phyloP scores from a whole-genome alignment of 495 filamentous ascomycete genomes.

The Aspergillus incahuasiensis region DNA sequence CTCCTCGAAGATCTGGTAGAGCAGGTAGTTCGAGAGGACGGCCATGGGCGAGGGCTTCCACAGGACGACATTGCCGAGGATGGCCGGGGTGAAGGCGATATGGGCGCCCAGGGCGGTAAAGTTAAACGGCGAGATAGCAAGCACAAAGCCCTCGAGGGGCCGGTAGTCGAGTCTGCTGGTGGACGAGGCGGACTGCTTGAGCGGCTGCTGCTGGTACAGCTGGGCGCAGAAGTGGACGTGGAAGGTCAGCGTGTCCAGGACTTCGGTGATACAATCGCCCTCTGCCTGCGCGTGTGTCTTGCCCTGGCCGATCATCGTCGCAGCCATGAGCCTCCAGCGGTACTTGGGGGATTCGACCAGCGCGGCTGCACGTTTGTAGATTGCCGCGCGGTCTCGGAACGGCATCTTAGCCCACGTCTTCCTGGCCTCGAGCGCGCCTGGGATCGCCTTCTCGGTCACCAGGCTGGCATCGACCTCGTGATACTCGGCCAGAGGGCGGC shows the following conservation, averaged over 20 bases:
- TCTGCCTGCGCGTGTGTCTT: conserved; percentile 91
- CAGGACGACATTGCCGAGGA: conserved; percentile 61
- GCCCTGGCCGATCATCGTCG: conserved; percentile 90
- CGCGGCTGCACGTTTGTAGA: conserved; percentile 89
- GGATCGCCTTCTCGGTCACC: conserved; percentile 50
- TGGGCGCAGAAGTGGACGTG: too few species aligned
- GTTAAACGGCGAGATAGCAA: conserved; percentile 78
- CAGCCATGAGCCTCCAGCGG: conserved; percentile 83
- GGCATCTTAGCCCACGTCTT: conserved; percentile 72
- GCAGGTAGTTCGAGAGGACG: conserved; percentile 67
- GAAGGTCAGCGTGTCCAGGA: too few species aligned
- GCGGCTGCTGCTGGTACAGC: conserved; percentile 68
- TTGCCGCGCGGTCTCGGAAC: conserved; percentile 80
- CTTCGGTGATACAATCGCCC: too few species aligned
- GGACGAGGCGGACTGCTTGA: conserved; percentile 41
- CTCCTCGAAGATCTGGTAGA: conserved; percentile 77
- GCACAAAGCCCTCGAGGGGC: conserved; percentile 80
- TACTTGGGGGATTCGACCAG: conserved; percentile 75
- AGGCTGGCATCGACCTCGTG: too few species aligned
- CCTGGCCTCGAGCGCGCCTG: conserved; percentile 76
- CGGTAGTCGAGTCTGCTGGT: conserved; percentile 79
- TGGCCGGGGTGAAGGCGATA: too few species aligned
- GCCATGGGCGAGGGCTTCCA: conserved; percentile 82
- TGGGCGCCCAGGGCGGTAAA: conserved; percentile 78
- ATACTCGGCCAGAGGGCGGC: too few species aligned